Conservation (phyloP, 2,329 filamentous ascomycete species). For the Microcera coccophila region DNA sequence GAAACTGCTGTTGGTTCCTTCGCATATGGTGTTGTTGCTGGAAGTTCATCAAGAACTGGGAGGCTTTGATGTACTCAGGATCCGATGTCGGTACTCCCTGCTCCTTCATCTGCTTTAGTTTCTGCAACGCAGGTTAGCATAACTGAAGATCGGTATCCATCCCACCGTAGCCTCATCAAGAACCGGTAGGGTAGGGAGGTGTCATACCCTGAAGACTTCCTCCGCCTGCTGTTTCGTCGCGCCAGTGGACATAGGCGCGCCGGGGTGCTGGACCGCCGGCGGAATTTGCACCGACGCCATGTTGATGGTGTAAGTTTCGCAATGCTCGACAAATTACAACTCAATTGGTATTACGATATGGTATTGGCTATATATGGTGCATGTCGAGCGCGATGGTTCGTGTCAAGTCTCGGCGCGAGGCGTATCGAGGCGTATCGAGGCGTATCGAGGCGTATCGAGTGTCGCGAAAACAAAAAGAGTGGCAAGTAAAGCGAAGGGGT, state of each 20-base stretch:
- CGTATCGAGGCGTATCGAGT: conserved; percentile 6
- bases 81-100: conserved; percentile 76
- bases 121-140: conserved; percentile 49
- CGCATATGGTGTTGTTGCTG: conserved; percentile 62
- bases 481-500: conserved; percentile 13
- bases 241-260: conserved; percentile 59
- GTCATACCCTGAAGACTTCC: conserved; percentile 66
- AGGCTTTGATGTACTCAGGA: conserved; percentile 81
- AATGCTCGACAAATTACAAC: conserved; percentile 21
- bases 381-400: conserved; percentile 35
- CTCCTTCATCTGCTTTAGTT: conserved; percentile 85
- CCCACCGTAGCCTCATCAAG: too few relatives aligned
- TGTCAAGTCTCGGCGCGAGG: conserved; percentile 3
- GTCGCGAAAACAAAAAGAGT: conserved; percentile 26
- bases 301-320: conserved; percentile 34
- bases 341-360: conserved; percentile 22
- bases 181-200: too few relatives aligned
- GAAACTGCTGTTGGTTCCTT: conserved; percentile 41
- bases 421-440: conserved; percentile 22
- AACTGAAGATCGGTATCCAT: background rate
- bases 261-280: conserved; percentile 64
- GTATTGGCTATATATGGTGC: conserved; percentile 32
- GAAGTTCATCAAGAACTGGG: conserved; percentile 69
- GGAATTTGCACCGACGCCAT: conserved; percentile 81
- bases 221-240: conserved; percentile 75